phyloP scores from a whole-genome alignment of 2,329 filamentous ascomycete species.

The Aspergillus pseudoviridinutans region DNA sequence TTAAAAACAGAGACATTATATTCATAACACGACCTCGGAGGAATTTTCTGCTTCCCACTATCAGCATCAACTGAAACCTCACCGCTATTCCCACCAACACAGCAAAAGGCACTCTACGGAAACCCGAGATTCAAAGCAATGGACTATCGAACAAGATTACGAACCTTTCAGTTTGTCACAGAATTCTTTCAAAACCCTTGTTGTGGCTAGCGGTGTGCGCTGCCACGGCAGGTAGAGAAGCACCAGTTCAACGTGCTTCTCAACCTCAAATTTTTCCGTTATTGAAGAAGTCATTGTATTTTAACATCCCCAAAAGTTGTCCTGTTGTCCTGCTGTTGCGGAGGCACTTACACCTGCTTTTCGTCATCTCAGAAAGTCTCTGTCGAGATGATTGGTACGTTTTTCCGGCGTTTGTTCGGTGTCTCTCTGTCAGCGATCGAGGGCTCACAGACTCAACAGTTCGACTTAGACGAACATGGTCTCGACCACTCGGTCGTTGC shows the following conservation, averaged over 20 bases:
- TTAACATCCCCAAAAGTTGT: no score
- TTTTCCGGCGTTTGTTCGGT: not conserved
- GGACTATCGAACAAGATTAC: conserved; percentile 12
- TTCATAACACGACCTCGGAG: no score
- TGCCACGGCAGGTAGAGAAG: not conserved
- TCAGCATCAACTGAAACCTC: no score
- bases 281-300: not conserved
- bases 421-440: not conserved
- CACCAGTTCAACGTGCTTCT: not conserved
- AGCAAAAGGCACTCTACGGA: not conserved
- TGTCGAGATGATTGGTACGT: not conserved
- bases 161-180: conserved; percentile 4
- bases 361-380: not conserved
- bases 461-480: conserved; percentile 9
- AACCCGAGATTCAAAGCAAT: conserved; percentile 7
- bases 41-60: not conserved
- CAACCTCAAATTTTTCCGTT: not conserved
- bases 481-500: conserved; percentile 17
- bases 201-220: conserved; percentile 17
- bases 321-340: no score
- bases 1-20: not conserved
- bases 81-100: not conserved
- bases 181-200: conserved; percentile 11
- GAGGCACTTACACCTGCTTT: no score
- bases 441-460: not conserved